Evolutionary conservation across 1,284 basidiomycete genomes (phyloP), one percentile per base, ranked within the genome.

Genomic region (Trichosporon asahii): DNA sequence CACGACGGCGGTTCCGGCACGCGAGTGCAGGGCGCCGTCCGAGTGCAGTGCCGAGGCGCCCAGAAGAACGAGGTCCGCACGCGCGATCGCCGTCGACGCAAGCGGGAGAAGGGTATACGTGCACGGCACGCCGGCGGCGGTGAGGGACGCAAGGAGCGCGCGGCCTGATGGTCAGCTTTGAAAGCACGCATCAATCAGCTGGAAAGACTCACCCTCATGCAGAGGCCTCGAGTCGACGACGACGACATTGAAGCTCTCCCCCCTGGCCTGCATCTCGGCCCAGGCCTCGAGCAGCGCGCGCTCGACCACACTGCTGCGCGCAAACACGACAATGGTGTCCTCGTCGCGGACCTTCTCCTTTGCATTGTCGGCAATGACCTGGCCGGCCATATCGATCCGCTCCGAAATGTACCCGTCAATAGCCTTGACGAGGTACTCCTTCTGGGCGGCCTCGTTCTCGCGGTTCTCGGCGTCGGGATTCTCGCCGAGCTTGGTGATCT

Each of bases 351-450:
- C 98, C 86, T 98, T 99, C 78, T 90, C 91, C 66, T 89, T 88
- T 0, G 95, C 94, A 66, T 91, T 89, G 72, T 92, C 89, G 77
- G 93, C 90, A 70, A 99, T 99, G 70, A 98, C 93, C 80, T 95
- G 89, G 81, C 92, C 95, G 6, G 97, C 97, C 64, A 94, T 88
- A 69, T 94, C 90, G 76, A 99, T 98, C 57, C 95, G 88, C 83
- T 99, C 96, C 33, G 91, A 89, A 75, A 98, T 92, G 82, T 98
- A 99, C 73, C 91, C 89, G 79, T 96, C 94, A 73, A 99, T 98
- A 74, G 92, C 91, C 64, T 88, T 86, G 76, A 92, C 91, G 8
- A 99, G 85, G 9, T 88, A 86, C 76, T 92, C 88, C 85, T 98
- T 98, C 33, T 96, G 95, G 92, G 96, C 95, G 64, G 94, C 88